Percentiles rank a stretch among this genome's conserved stretches.
Conservation (phyloP, 129 eudicot species). For the Flaveria robusta region DNA sequence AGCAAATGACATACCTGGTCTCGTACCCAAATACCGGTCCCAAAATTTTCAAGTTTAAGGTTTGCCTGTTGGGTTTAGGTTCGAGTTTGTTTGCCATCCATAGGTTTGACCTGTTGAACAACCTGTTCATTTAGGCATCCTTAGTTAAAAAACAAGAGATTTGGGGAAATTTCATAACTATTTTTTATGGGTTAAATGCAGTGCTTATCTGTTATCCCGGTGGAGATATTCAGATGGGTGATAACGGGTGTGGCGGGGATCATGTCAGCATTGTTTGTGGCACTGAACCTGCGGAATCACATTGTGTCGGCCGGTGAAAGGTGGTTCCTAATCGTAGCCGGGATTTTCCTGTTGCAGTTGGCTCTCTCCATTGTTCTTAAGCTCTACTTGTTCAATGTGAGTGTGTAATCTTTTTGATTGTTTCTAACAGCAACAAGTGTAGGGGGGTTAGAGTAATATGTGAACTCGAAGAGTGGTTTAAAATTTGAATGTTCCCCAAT, state of each 20-base stretch:
- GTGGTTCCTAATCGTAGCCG: constrained; percentile 92
- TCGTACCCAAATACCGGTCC: too few species aligned
- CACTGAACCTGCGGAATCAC: constrained; percentile 84
- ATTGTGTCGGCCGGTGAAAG: constrained; percentile 90
- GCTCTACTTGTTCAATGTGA: constrained; percentile 73
- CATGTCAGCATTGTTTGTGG: constrained; percentile 94
- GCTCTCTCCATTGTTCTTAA: constrained; percentile 83
- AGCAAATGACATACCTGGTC: too few species aligned
- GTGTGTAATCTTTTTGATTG: constrained; percentile 33
- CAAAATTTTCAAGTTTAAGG: too few species aligned
- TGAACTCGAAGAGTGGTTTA: constrained; percentile 2
- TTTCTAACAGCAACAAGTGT: constrained; percentile 22
- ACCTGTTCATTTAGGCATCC: background rate
- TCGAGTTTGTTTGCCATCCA: too few species aligned
- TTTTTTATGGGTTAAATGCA: constrained; percentile 34
- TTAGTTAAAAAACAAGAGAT: background rate
- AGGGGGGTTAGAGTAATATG: constrained; percentile 34
- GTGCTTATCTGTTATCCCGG: constrained; percentile 83
- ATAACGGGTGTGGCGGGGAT: constrained; percentile 94
- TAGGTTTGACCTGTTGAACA: background rate
- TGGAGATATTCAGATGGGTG: constrained; percentile 86
- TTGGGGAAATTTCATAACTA: background rate
- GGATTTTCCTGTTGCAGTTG: constrained; percentile 89
- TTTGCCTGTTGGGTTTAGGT: too few species aligned
- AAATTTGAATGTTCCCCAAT: constrained; percentile 29